These are phyloP conservation scores for Pseudogymnoascus verrucosus DNA, from an alignment of 2,329 filamentous ascomycete genomes.

Conservation along the genomic window DNA sequence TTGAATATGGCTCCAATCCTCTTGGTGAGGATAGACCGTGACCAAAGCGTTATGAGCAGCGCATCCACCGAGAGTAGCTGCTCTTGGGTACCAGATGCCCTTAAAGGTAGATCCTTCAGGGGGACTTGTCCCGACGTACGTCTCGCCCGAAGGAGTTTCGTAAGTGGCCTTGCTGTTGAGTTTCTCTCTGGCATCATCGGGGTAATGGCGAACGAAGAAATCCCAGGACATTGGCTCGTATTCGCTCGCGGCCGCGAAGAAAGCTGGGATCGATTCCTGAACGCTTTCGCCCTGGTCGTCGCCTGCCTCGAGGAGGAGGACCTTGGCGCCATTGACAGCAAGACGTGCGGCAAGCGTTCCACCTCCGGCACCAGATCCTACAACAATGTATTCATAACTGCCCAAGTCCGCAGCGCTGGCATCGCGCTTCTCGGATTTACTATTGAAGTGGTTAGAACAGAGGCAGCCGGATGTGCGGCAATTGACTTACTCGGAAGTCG, in stretches of 20 bases:
- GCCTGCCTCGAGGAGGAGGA: conserved; percentile 45
- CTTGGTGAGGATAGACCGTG: conserved; percentile 32
- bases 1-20: conserved; percentile 36
- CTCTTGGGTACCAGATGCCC: conserved; percentile 33
- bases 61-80: conserved; percentile 32
- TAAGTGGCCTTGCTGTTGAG: conserved; percentile 38
- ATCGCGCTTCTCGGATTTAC: not conserved
- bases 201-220: conserved; percentile 46
- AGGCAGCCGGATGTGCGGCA: not conserved
- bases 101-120: conserved; percentile 27
- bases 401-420: not conserved
- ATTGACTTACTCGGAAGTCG: not conserved
- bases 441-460: not conserved
- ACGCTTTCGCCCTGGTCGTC: conserved; percentile 37
- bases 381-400: conserved; percentile 44
- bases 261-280: conserved; percentile 39
- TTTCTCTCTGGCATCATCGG: conserved; percentile 35
- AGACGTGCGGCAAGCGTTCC: conserved; percentile 42
- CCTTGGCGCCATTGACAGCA: conserved; percentile 41
- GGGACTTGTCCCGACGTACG: conserved; percentile 23
- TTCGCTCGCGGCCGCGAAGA: conserved; percentile 37
- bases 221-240: conserved; percentile 42
- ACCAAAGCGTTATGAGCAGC: conserved; percentile 31
- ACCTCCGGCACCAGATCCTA: conserved; percentile 45
- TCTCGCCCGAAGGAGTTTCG: conserved; percentile 13